Base-by-base conservation (phyloP, 2,329 filamentous ascomycete genomes). In the Apiospora koreana region DNA sequence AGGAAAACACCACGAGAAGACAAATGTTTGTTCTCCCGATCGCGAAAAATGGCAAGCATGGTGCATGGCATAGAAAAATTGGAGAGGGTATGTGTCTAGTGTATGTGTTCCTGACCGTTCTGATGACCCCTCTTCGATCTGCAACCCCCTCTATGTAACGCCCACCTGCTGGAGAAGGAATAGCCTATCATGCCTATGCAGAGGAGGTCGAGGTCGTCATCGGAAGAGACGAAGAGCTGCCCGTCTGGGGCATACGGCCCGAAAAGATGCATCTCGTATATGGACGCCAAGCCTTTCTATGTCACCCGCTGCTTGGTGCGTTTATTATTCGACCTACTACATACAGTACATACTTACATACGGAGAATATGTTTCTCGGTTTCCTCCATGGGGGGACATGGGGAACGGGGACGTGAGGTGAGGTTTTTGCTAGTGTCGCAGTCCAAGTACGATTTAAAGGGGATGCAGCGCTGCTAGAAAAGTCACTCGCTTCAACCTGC, bases 211-310 rank as follows among this genome's bases (percentile, higher is more conserved):
- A n/a, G 28, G 54, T 31, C 54, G 54, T 62, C 54, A 38, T 62
- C 54, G 54, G 54, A 58, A 35, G 50, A 35, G 28, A 58, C 14
- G 28, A 38, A n/a, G 54, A 62, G 31, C 28, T 23, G 35, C 66
- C 43, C 43, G 28, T 54, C 45, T 68, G 66, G 66, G 66, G 48
- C 45, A 68, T 48, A 54, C 66, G 66, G 66, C 48, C 66, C 66
- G 66, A 68, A 45, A 58, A 48, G 42, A 38, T 23, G 66, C 54
- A 38, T 62, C 54, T 62, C 54, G 54, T 62, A 62, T 12, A 12
- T 9, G 21, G 31, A 38, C 21, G 54, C 54, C 54, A 62, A 62
- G 54, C 54, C 14, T n/a, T n/a, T 10, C 7, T 12, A 58, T 18
- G 2, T 21, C 7, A n/a, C 50, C 7, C 50, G 12, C 14, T 35